These are phyloP conservation scores for Beauveria pseudobassiana DNA, from an alignment of 2,329 filamentous ascomycete species.

Conservation along the genomic window DNA sequence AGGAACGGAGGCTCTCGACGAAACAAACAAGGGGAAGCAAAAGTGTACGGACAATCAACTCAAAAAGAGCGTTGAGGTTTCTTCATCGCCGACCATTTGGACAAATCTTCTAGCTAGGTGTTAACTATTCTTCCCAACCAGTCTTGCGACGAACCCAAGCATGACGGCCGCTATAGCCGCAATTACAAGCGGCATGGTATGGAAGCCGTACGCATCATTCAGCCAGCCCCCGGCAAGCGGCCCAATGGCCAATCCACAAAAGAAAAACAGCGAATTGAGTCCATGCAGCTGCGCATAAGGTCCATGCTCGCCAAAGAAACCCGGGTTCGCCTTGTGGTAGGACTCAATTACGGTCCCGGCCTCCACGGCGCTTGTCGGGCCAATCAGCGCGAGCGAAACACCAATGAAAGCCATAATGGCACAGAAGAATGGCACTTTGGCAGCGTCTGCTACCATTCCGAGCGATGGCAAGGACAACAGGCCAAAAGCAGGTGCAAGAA, in stretches of 20 bases:
- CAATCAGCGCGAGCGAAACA: neutral
- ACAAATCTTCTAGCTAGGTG: too few species aligned
- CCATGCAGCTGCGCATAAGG: constrained; percentile 14
- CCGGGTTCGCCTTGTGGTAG: constrained; percentile 11
- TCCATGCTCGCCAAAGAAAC: constrained; percentile 11
- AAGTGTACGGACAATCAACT: too few species aligned
- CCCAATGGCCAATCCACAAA: constrained; percentile 9
- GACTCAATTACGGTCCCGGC: constrained; percentile 6
- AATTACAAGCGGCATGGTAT: neutral
- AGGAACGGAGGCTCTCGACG: too few species aligned
- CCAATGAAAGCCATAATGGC: constrained; percentile 1
- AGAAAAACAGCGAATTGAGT: constrained; percentile 5
- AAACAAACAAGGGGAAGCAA: too few species aligned
- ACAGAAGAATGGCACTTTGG: neutral
- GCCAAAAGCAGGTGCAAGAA: neutral
- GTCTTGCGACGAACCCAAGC: neutral
- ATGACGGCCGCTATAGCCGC: neutral
- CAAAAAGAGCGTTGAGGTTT: too few species aligned
- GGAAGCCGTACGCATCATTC: neutral
- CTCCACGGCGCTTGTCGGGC: constrained; percentile 6
- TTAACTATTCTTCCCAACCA: neutral
- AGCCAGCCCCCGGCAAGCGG: constrained; percentile 2
- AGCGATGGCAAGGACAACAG: constrained; percentile 1
- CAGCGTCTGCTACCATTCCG: neutral
- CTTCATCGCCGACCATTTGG: too few species aligned